Evolutionary conservation across 192 early-diverging fungal genomes (phyloP), one percentile per base, ranked within the genome.

Genomic region (Phlyctochytrium arcticum): DNA sequence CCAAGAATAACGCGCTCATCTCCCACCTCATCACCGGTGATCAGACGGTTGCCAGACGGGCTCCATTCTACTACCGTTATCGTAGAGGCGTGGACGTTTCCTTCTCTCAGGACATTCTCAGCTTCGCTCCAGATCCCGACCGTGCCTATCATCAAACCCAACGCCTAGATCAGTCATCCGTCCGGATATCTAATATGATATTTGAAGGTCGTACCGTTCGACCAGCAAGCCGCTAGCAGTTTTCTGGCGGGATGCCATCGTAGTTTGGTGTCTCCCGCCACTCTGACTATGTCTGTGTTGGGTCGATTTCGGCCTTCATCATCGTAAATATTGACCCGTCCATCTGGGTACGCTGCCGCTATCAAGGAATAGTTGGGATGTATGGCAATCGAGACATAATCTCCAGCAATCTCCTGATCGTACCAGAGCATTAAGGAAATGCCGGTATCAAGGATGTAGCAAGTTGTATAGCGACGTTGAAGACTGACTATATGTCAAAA

Each of bases 91-190:
- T 82, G 80, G 8, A 73, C 59, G 24, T 66, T 74, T 6, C 75
- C 80, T 58, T 82, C 80, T 21, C 80, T 65, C 6, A 77, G 60
- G 36, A 62, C 57, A 15, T 50, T 31, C 36, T 82, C 77, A 4
- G 39, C 33, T 21, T 82, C 80, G 15, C 60, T 75, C 80, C 80
- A 82, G 1, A 82, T 47, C 4, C 67, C 75, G 30, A 80, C 69
- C 10, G 44, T 61, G 24, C 80, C 80, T 80, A 48, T 57, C 42
- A 51, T 32, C 3, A 32, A n/a, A n/a, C n/a, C n/a, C n/a, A n/a
- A n/a, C n/a, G n/a, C n/a, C n/a, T n/a, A n/a, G n/a, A n/a, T n/a
- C n/a, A n/a, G n/a, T n/a, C 8, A 65, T 53, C 23, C 35, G 10
- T 51, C 67, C 1, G 24, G 17, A n/a, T n/a, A n/a, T n/a, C n/a